phyloP scores from a whole-genome alignment of 805 yeast genomes.

The Sporopachydermia quercuum region DNA sequence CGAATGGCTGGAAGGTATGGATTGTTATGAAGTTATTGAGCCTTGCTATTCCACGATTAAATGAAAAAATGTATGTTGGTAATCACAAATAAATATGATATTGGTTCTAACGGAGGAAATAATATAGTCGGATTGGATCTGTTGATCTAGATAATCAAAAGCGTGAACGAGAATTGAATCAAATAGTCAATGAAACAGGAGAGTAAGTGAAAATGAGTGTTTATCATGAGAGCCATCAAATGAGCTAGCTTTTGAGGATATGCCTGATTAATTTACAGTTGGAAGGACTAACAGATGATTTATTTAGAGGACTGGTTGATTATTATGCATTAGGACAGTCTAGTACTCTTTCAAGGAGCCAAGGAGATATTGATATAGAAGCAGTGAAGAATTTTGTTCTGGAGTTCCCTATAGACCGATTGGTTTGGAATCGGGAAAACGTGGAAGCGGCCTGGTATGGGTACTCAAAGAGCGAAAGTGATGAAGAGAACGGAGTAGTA shows the following conservation, averaged over 20 bases:
- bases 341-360: background rate
- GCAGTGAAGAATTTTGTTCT: background rate
- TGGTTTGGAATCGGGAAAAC: background rate
- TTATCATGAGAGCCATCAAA: background rate
- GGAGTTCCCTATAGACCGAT: background rate
- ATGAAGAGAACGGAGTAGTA: background rate
- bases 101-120: background rate
- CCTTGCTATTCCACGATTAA: too few species aligned
- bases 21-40: too few species aligned
- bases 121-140: background rate
- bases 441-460: background rate
- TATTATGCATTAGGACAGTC: background rate
- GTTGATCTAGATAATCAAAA: conserved; percentile 15
- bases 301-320: conserved; percentile 10
- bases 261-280: too few species aligned
- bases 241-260: conserved; percentile 1
- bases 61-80: conserved; percentile 14
- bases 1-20: conserved; percentile 25
- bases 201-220: conserved; percentile 8
- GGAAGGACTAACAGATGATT: too few species aligned
- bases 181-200: conserved; percentile 28
- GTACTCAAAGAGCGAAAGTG: too few species aligned
- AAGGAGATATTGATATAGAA: background rate
- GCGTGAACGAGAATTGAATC: conserved; percentile 31
- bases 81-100: background rate